Conservation (phyloP, 2,329 filamentous ascomycete species). For the Teratosphaeria viscida region DNA sequence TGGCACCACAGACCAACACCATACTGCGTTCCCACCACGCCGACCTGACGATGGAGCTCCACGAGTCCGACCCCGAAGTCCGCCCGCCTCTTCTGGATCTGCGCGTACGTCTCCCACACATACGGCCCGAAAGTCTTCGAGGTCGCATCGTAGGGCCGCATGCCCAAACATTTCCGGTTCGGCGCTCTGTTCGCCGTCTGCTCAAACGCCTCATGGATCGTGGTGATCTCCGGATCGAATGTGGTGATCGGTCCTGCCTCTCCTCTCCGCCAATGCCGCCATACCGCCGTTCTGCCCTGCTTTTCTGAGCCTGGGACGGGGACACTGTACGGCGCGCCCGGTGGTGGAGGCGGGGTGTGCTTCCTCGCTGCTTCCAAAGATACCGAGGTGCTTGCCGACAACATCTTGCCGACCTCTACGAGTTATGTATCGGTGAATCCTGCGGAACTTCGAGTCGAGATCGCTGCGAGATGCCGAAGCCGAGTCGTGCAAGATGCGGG, state of each 20-base stretch:
- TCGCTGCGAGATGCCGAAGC: not conserved
- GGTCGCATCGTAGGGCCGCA: slow-evolving; percentile 64
- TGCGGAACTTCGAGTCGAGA: not conserved
- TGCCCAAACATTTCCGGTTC: slow-evolving; percentile 65
- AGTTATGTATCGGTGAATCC: not conserved
- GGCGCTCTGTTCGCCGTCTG: slow-evolving; percentile 46
- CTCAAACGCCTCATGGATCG: slow-evolving; percentile 27
- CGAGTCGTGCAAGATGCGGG: not conserved
- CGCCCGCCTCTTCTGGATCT: slow-evolving; percentile 67
- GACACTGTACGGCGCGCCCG: slow-evolving; percentile 68
- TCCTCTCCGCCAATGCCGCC: slow-evolving; percentile 70
- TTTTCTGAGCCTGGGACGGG: slow-evolving; percentile 63
- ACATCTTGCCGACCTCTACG: not conserved
- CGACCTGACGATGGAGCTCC: slow-evolving; percentile 65
- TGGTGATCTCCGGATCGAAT: slow-evolving; percentile 49
- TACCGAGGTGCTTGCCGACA: slow-evolving; percentile 3
- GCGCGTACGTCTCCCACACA: slow-evolving; percentile 71
- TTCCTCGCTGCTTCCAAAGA: slow-evolving; percentile 30
- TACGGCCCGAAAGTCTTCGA: slow-evolving; percentile 68
- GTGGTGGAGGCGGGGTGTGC: slow-evolving; percentile 53
- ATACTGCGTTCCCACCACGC: slow-evolving; percentile 56
- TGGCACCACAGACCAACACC: slow-evolving; percentile 78
- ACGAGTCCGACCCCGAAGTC: slow-evolving; percentile 80
- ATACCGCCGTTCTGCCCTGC: slow-evolving; percentile 63
- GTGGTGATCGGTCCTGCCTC: slow-evolving; percentile 59